Base-by-base conservation (phyloP, 345 rosid genomes). In the Lagerstroemia speciosa region DNA sequence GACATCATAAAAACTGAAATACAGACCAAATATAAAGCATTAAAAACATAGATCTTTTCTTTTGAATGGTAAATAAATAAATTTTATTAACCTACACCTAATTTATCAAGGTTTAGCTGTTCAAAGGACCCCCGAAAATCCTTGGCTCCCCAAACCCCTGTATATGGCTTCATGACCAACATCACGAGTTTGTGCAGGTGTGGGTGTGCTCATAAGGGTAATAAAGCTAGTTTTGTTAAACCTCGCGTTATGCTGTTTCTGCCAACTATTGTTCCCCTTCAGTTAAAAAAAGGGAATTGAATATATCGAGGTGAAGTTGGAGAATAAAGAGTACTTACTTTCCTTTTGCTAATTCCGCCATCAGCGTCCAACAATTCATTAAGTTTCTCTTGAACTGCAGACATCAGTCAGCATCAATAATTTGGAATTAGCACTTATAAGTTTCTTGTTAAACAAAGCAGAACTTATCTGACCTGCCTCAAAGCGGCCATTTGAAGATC, bases 361-460 rank as follows among this genome's bases (percentile, higher is more conserved):
- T 80, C 93, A 68, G 68, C 81, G 84, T 91, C 99, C 83, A 94
- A 88, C 83, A 94, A 76, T 75, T 94, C 99, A 72, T 92, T 94
- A 53, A 94, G 85, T 82, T 92, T 94, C 84, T 84, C 99, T 73
- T 91, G 90, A 78, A 94, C 99, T 94, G 93, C 80, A 78, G 73
- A 37, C 62, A 73, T 19, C 20, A 17, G 19, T 40, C 50, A 38
- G 67, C 29, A n/a, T 26, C 48, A 20, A 38, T 24, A 19, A 65
- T 8, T 43, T 24, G 22, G 50, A 2, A 65, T n/a, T 27, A 19
- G 3, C 22, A 37, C 3, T 0, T 9, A 34, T 24, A 64, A 20
- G 6, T 15, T 38, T 27, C 24, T 10, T 30, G 16, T 16, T 38
- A n/a, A 37, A 65, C 5, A 43, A 30, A 43, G 60, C 66, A 43